Base-by-base conservation (phyloP, 129 eudicot species). In the Silybum marianum region DNA sequence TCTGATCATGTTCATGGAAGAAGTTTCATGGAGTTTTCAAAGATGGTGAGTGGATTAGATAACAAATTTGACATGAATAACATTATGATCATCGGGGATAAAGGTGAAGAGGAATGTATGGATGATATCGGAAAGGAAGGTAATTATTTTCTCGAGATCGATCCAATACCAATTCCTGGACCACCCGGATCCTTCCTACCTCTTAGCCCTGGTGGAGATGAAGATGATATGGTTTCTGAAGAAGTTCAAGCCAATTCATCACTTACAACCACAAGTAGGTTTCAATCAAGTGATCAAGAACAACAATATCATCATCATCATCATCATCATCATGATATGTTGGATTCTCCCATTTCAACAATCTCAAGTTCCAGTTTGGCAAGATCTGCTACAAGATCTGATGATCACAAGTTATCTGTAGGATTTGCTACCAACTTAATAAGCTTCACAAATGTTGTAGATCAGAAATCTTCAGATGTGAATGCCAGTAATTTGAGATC, bases 131-230 rank as follows among this genome's bases (percentile, higher is more conserved):
- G 87, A 30, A 80, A 63, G 66, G 85, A 81, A 21, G 84, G 84
- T 58, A 85, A 67, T 82, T 90, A 85, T 87, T 87, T 80, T 84
- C 66, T 32, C 11, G 92, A 86, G 28, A 88, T 91, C 48, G 93
- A 94, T 74, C 89, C 91, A 3, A 94, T 94, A 68, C 90, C 91
- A 18, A 90, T 94, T 78, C 97, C 98, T 0, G 96, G 93, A 9
- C 98, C 97, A 9, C 98, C 98, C 0, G 98, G 98, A 60, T 92
- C 98, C 10, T 90, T 88, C 87, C 78, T 94, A 80, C 98, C 97
- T 3, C 97, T 91, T 9, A 91, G 97, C 73, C 93, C 91, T 0
- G 89, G 97, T 71, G 89, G 90, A 65, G 95, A 82, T 72, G 95
- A 82, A 65, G 95, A 82, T 72, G 95, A 82, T 72, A 81, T 85